phyloP scores from a whole-genome alignment of 2,329 filamentous ascomycete genomes.

The Coniochaeta prunicola region DNA sequence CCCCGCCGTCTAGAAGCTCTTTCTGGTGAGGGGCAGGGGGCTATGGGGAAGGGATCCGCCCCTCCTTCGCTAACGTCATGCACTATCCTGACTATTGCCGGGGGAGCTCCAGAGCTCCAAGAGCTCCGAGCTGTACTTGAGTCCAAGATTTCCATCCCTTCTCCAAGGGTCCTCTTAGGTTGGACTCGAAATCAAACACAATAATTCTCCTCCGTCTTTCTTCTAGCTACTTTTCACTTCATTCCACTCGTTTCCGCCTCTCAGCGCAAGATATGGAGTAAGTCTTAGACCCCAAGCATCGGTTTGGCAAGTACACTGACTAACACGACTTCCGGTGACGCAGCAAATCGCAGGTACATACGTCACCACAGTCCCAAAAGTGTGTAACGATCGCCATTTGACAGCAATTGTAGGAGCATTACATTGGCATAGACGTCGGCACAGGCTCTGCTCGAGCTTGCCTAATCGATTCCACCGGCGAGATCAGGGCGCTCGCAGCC shows the following conservation, averaged over 20 bases:
- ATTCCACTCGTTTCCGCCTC: not conserved
- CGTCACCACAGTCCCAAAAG: not conserved
- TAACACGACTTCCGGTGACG: not conserved
- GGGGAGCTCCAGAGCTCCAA: not conserved
- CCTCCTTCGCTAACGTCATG: not conserved
- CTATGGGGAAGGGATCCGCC: not conserved
- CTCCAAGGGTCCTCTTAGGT: no score
- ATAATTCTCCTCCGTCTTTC: not conserved
- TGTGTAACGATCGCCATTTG: not conserved
- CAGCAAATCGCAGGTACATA: not conserved
- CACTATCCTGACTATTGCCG: not conserved
- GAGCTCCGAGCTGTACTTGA: not conserved
- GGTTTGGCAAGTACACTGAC: not conserved
- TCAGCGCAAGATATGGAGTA: not conserved
- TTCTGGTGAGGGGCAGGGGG: not conserved
- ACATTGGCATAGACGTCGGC: slow-evolving; percentile 89
- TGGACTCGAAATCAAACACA: not conserved
- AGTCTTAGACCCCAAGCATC: not conserved
- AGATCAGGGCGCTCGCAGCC: slow-evolving; percentile 71
- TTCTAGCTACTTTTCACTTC: not conserved
- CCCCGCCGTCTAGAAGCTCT: not conserved
- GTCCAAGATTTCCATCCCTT: not conserved
- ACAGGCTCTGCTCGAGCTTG: slow-evolving; percentile 93
- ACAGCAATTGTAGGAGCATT: slow-evolving; percentile 39
- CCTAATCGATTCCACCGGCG: slow-evolving; percentile 85